phyloP scores from a whole-genome alignment of 2,329 filamentous ascomycete genomes.

The Colletotrichum incanum region DNA sequence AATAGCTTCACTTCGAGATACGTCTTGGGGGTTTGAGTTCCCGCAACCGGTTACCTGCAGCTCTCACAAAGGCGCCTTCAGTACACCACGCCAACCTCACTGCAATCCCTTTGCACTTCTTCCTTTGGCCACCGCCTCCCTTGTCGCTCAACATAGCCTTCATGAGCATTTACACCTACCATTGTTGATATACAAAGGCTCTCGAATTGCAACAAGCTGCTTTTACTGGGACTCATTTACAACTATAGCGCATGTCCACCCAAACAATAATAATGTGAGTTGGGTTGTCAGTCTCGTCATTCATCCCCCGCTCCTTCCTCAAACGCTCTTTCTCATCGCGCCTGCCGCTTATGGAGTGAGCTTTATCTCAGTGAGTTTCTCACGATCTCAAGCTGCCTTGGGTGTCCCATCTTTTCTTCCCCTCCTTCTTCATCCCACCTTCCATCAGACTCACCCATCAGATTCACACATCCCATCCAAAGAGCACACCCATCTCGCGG shows the following conservation, averaged over 20 bases:
- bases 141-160: constrained; percentile 37
- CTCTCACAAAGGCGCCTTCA: constrained; percentile 23
- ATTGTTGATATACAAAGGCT: constrained; percentile 39
- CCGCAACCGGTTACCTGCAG: constrained; percentile 26
- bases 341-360: constrained; percentile 8
- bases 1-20: constrained; percentile 40
- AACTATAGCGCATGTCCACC: constrained; percentile 23
- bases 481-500: neutral
- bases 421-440: neutral
- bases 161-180: constrained; percentile 26
- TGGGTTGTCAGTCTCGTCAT: neutral
- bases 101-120: constrained; percentile 9
- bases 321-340: constrained; percentile 20
- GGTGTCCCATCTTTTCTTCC: neutral
- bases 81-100: neutral
- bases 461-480: neutral
- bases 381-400: constrained; percentile 2
- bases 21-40: neutral
- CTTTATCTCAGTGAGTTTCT: neutral
- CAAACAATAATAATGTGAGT: constrained; percentile 41
- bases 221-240: constrained; percentile 12
- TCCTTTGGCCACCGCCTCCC: constrained; percentile 27
- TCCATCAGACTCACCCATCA: neutral
- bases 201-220: constrained; percentile 9
- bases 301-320: constrained; percentile 16